Base-by-base conservation (phyloP, 2,329 filamentous ascomycete genomes). In the Penicillium sclerotiorum region DNA sequence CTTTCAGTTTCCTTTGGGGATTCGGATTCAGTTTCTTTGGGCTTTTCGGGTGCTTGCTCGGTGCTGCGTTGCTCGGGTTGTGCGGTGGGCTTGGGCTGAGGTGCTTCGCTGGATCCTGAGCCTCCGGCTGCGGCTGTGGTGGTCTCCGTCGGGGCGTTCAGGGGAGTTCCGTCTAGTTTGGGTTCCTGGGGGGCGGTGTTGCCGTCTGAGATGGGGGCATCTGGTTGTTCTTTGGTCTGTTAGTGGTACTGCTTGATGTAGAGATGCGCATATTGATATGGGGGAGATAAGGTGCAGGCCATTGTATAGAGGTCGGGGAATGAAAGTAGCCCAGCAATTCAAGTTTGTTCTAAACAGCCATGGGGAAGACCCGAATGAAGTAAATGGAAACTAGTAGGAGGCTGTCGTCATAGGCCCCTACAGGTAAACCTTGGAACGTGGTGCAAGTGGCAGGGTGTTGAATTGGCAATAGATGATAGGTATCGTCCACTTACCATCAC, bases 401-500 rank as follows among this genome's bases (percentile, higher is more conserved):
- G 25, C 25, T 7, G 25, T 27, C 11, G 11, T 7, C 25, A 27
- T 27, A 6, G 25, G 7, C 11, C 11, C 25, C 25, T 27, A 27
- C 25, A 27, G 11, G 25, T 27, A 6, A 27, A 27, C 25, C 11
- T 27, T 27, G 25, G 25, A 27, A 27, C 25, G 8, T 5, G n/a
- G n/a, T 23, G 9, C 33, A 36, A 8, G 21, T 35, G 15, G 47
- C 41, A 52, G 38, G 21, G 37, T 23, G 11, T 15, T 8, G 22
- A 2, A 7, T 8, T 38, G 3, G 6, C 18, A 21, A 17, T 44
- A 1, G 8, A 18, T 12, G 15, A 1, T 32, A 13, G 6, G 18
- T 37, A n/a, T 23, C 6, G 21, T 41, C 5, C 15, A 56, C 73
- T 59, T 69, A 83, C 77, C 80, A 75, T 83, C 79, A n/a, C 82